Conservation (phyloP, 164 flowering plant genomes). For the Akebia trifoliata region DNA sequence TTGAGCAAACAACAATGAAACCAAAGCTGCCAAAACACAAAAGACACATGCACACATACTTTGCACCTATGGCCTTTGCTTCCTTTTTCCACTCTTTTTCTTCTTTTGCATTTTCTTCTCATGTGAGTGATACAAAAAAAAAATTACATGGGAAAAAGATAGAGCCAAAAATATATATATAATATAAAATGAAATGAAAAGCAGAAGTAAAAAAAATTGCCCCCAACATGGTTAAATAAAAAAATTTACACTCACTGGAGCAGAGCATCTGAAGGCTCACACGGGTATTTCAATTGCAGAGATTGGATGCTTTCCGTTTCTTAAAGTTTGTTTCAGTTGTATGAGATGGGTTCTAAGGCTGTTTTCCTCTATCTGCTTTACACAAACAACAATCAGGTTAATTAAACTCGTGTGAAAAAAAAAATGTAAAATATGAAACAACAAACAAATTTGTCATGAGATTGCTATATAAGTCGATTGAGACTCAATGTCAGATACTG, state of each 20-base stretch:
- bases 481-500: too few relatives aligned
- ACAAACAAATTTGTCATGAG: neutral
- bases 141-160: too few relatives aligned
- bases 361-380: conserved; percentile 62
- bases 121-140: too few relatives aligned
- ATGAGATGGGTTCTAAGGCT: conserved; percentile 67
- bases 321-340: conserved; percentile 42
- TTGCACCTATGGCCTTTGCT: too few relatives aligned
- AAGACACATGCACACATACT: too few relatives aligned
- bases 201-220: neutral
- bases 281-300: conserved; percentile 17
- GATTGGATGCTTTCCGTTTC: conserved; percentile 15
- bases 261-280: conserved; percentile 18
- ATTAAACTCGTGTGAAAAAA: neutral
- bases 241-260: conserved; percentile 34
- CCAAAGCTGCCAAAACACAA: too few relatives aligned
- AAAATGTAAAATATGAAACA: neutral
- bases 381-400: neutral
- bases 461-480: too few relatives aligned
- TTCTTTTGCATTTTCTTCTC: too few relatives aligned
- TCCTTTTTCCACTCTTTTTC: too few relatives aligned
- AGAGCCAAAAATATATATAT: conserved; percentile 5
- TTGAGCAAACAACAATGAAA: too few relatives aligned
- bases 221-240: conserved; percentile 5
- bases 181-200: neutral